Percentiles rank a stretch among this genome's conserved stretches.
phyloP scores from a whole-genome alignment of 2,329 filamentous ascomycete genomes.

The Pseudocercospora eumusae region DNA sequence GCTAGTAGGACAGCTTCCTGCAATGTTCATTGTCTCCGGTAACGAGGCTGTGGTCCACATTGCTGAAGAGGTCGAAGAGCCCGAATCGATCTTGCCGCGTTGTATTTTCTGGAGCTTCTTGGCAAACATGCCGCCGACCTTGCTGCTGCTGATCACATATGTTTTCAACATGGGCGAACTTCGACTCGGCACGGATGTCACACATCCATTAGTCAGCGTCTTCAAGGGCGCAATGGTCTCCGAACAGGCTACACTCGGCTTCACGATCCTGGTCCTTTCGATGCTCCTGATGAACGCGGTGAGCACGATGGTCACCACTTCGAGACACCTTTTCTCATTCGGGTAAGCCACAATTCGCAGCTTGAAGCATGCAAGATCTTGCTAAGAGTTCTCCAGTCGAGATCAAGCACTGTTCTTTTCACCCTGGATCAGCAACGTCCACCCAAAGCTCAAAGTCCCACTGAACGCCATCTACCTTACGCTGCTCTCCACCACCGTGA shows the following conservation, averaged over 20 bases:
- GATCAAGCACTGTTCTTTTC: slow-evolving; percentile 46
- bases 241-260: slow-evolving; percentile 33
- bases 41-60: slow-evolving; percentile 47
- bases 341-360: slow-evolving; percentile 38
- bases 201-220: slow-evolving; percentile 40
- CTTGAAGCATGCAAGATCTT: slow-evolving; percentile 23
- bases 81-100: slow-evolving; percentile 44
- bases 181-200: slow-evolving; percentile 31
- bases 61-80: slow-evolving; percentile 48
- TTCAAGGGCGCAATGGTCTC: slow-evolving; percentile 39
- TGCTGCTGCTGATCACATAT: slow-evolving; percentile 39
- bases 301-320: slow-evolving; percentile 44
- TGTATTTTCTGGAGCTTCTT: slow-evolving; percentile 47
- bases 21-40: slow-evolving; percentile 34
- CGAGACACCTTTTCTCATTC: slow-evolving; percentile 44
- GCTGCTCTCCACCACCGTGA: slow-evolving; percentile 31
- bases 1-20: slow-evolving; percentile 44
- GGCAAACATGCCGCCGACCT: slow-evolving; percentile 36
- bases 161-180: slow-evolving; percentile 42
- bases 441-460: slow-evolving; percentile 28
- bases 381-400: slow-evolving; percentile 26
- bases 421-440: slow-evolving; percentile 39
- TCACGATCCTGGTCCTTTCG: slow-evolving; percentile 38
- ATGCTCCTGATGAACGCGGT: slow-evolving; percentile 44
- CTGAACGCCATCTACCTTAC: slow-evolving; percentile 39